Evolutionary conservation across 257 asterid genomes (phyloP), one percentile per base, ranked within the genome.

Genomic region (Solanum dulcamara): DNA sequence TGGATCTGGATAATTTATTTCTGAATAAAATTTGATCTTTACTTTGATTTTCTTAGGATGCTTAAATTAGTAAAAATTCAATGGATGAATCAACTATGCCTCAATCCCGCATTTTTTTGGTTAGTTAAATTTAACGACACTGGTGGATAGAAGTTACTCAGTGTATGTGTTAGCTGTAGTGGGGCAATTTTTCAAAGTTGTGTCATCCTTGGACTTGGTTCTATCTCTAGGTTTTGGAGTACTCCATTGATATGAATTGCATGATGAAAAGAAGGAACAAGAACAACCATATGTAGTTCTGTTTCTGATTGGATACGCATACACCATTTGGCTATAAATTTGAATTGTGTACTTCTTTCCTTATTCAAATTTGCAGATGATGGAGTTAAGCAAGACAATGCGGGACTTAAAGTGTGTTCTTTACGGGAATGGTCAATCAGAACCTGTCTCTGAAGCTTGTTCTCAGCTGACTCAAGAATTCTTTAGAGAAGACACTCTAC

Each of bases 391-490:
- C 85, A 90, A 88, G 72, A 91, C 90, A 44, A 85, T 94, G 33
- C 87, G 91, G 42, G 95, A 93, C 5, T 57, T 94, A 87, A 92
- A 94, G 88, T 89, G 84, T 68, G 90, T 93, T 55, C 93, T 94
- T 28, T 92, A 92, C 12, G 96, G 97, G 44, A 92, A 89, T 80
- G 90, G 94, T 81, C 94, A 90, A 81, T 86, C 93, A 22, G 95
- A 91, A 86, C 97, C 98, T 12, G 89, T 92, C 22, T 82, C 92
- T 0, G 92, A 92, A 46, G 92, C 94, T 14, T 94, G 97, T 84
- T 85, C 91, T 9, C 97, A 92, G 88, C 88, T 94, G 89, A 91
- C 97, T 5, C 92, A 88, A 60, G 96, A 92, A 85, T 92, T 94
- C 86, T 93, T 94, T 84, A 89, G 88, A 59, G 93, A 91, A 79